Base-by-base conservation (phyloP, 2,329 filamentous ascomycete species). In the Massarina eburnea region DNA sequence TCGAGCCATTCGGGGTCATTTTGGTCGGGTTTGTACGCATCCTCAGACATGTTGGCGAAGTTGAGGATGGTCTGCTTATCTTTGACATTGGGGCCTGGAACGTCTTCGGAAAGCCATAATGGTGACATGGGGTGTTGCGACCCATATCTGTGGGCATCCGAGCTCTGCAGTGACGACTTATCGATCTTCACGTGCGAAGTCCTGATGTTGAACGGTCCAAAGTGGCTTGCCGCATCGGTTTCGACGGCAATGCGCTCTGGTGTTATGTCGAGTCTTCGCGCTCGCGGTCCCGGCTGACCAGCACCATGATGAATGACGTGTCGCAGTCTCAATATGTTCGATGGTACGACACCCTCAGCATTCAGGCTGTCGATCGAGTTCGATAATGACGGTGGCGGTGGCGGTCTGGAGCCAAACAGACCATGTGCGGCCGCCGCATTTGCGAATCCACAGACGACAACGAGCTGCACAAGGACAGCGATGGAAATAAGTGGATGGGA, bases 21-120 rank as follows among this genome's bases (percentile, higher is more conserved):
- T 4, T 46, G 58, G 15, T 61, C 61, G 12, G 59, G 57, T 38
- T 68, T 67, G 46, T 69, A 68, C 17, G 66, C 66, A 47, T 69
- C 60, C 39, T 69, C 65, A 10, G 65, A 67, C 65, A 69, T 69
- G 33, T 60, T 61, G 19, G 66, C 66, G 39, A 69, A 62, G 36
- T 58, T 64, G 40, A 69, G 52, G 20, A 68, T 38, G 2, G 65
- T 68, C 19, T 61, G 55, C 45, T 68, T 69, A 41, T 68, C 64
- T 44, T 54, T 51, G 7, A 69, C 52, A 44, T 68, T 57, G 2
- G 66, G 66, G 18, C 61, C 66, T 12, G 51, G 48, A 10, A 66
- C 45, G 29, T 67, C 57, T 41, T 68, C 55, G 4, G 60, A 55
- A 14, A 59, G 43, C 62, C 63, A 68, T 26, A 61, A 47, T 9